Conservation (phyloP, 345 rosid genomes). For the Lumnitzera racemosa region DNA sequence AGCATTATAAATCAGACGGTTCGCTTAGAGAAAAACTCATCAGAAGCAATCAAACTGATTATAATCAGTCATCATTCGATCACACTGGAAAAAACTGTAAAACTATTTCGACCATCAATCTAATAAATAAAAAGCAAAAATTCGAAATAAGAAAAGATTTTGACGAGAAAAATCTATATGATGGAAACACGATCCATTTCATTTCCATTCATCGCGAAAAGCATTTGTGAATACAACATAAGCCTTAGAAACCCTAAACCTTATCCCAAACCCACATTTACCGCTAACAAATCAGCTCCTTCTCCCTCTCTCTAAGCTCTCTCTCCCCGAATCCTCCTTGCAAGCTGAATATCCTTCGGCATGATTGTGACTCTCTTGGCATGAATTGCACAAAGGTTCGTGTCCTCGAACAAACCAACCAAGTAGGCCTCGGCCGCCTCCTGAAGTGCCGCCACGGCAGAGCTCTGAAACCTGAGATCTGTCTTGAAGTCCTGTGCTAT, state of each 20-base stretch:
- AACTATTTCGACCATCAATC: too few relatives aligned
- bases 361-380: conserved; percentile 7
- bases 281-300: not conserved
- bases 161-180: too few relatives aligned
- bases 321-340: conserved; percentile 3
- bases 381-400: conserved; percentile 9
- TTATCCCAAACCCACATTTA: not conserved
- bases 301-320: not conserved
- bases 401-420: conserved; percentile 12
- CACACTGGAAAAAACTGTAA: too few relatives aligned
- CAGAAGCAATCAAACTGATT: too few relatives aligned
- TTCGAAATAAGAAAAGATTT: too few relatives aligned
- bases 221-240: not conserved
- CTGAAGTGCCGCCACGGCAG: conserved; percentile 9
- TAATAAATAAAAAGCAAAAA: too few relatives aligned
- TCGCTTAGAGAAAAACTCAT: too few relatives aligned
- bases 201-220: too few relatives aligned
- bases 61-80: too few relatives aligned
- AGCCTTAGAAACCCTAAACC: not conserved
- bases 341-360: conserved; percentile 9
- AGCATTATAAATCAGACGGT: too few relatives aligned
- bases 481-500: conserved; percentile 13
- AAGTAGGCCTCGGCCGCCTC: conserved; percentile 14
- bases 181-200: too few relatives aligned
- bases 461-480: conserved; percentile 11